Conservation (phyloP, 306 rosid genomes). For the Begonia fuchsioides region DNA sequence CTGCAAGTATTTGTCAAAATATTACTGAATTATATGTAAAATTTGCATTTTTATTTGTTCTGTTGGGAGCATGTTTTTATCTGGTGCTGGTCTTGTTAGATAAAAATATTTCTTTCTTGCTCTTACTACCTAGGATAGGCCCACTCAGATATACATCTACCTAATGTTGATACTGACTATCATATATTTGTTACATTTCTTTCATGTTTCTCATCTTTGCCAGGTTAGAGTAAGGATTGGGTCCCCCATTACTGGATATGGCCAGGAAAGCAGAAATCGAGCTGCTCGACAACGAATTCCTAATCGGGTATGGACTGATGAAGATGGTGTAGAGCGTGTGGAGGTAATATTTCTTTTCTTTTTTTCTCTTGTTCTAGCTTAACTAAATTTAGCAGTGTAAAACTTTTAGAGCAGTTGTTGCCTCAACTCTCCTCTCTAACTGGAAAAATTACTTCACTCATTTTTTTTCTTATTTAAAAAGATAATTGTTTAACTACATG, state of each 20-base stretch:
- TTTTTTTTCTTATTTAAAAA: too few relatives aligned
- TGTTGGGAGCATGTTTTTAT: too few relatives aligned
- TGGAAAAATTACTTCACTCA: slow-evolving; percentile 1
- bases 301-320: slow-evolving; percentile 75
- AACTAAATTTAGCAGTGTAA: background rate
- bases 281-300: slow-evolving; percentile 99
- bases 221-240: slow-evolving; percentile 90
- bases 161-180: too few relatives aligned
- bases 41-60: background rate
- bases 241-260: slow-evolving; percentile 92
- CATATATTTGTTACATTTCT: background rate
- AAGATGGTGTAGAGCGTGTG: slow-evolving; percentile 78
- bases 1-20: too few relatives aligned
- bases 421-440: background rate
- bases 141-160: too few relatives aligned
- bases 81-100: too few relatives aligned
- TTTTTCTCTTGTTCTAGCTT: too few relatives aligned
- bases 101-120: too few relatives aligned
- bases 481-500: slow-evolving; percentile 4
- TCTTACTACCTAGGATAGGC: too few relatives aligned
- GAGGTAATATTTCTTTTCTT: slow-evolving; percentile 37
- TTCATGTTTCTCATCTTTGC: slow-evolving; percentile 6
- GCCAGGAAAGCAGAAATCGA: slow-evolving; percentile 94
- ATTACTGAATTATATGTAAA: too few relatives aligned
- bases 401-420: background rate